Conservation (phyloP, 257 asterid genomes). For the Schizonepeta tenuifolia region DNA sequence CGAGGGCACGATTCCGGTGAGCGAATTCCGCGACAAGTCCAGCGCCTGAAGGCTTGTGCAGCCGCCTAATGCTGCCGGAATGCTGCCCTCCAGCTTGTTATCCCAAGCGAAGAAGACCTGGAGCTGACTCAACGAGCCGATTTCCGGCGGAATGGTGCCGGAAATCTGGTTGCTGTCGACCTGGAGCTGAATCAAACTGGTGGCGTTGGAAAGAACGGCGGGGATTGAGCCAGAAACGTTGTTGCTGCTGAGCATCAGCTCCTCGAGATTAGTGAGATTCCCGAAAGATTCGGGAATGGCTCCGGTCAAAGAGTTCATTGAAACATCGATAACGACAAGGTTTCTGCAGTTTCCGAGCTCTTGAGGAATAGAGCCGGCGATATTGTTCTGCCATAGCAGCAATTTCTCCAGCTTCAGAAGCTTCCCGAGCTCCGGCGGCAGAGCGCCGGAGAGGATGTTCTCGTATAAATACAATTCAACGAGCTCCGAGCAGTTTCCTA, state of each 20-base stretch:
- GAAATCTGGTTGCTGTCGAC: slow-evolving; percentile 71
- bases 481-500: slow-evolving; percentile 76
- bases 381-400: slow-evolving; percentile 72
- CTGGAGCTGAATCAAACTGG: slow-evolving; percentile 63
- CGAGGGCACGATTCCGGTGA: slow-evolving; percentile 66
- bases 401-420: slow-evolving; percentile 66
- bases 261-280: slow-evolving; percentile 60
- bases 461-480: slow-evolving; percentile 66
- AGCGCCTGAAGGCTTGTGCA: slow-evolving; percentile 70
- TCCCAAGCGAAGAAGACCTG: slow-evolving; percentile 79
- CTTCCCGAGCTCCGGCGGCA: slow-evolving; percentile 68
- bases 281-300: slow-evolving; percentile 63
- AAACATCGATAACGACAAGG: slow-evolving; percentile 61
- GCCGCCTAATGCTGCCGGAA: slow-evolving; percentile 62
- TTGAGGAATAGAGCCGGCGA: slow-evolving; percentile 62
- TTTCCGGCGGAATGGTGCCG: slow-evolving; percentile 61
- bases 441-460: slow-evolving; percentile 62
- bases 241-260: slow-evolving; percentile 77
- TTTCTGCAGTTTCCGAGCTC: slow-evolving; percentile 65
- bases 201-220: slow-evolving; percentile 59
- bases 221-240: slow-evolving; percentile 80
- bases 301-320: slow-evolving; percentile 63
- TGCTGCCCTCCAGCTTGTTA: slow-evolving; percentile 75
- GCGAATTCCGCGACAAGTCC: slow-evolving; percentile 69
- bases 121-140: slow-evolving; percentile 57